Conservation (phyloP, 1,284 basidiomycete genomes). For the Puccinia horiana region DNA sequence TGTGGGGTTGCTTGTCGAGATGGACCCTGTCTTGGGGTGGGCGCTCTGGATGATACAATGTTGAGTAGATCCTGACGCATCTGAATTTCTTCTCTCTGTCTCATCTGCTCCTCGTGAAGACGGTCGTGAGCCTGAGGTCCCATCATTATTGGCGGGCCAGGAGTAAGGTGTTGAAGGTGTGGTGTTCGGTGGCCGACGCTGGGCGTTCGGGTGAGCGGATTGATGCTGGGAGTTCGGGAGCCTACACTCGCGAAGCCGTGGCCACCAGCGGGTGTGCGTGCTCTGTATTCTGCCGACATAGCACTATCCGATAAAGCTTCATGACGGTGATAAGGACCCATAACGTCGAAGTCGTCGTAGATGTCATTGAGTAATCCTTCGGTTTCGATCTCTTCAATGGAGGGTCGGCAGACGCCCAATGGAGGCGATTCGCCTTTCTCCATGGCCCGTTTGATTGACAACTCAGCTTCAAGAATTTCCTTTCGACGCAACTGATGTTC, state of each 20-base stretch:
- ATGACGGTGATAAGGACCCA: slow-evolving; percentile 18
- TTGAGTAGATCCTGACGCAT: slow-evolving; percentile 19
- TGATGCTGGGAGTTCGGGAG: slow-evolving; percentile 21
- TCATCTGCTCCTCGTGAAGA: slow-evolving; percentile 31
- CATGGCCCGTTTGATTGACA: slow-evolving; percentile 34
- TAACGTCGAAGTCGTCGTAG: slow-evolving; percentile 31
- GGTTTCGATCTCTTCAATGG: slow-evolving; percentile 48
- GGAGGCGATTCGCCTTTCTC: slow-evolving; percentile 47
- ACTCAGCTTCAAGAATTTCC: slow-evolving; percentile 43
- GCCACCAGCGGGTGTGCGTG: slow-evolving; percentile 27
- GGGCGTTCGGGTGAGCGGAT: background rate
- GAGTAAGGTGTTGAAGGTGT: background rate
- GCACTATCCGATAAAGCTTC: background rate
- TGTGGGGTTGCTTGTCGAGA: slow-evolving; percentile 25
- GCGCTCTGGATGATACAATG: background rate
- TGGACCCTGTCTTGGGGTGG: slow-evolving; percentile 1
- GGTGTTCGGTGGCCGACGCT: slow-evolving; percentile 15
- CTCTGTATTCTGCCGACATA: slow-evolving; percentile 18
- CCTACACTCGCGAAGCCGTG: background rate
- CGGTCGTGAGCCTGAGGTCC: slow-evolving; percentile 12
- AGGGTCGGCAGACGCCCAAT: slow-evolving; percentile 35
- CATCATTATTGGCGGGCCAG: slow-evolving; percentile 9
- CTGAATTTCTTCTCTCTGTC: slow-evolving; percentile 12
- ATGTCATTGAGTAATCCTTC: slow-evolving; percentile 46
- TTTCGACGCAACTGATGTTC: slow-evolving; percentile 33